Conservation (phyloP, 306 rosid genomes). For the Fragaria nilgerrensis region DNA sequence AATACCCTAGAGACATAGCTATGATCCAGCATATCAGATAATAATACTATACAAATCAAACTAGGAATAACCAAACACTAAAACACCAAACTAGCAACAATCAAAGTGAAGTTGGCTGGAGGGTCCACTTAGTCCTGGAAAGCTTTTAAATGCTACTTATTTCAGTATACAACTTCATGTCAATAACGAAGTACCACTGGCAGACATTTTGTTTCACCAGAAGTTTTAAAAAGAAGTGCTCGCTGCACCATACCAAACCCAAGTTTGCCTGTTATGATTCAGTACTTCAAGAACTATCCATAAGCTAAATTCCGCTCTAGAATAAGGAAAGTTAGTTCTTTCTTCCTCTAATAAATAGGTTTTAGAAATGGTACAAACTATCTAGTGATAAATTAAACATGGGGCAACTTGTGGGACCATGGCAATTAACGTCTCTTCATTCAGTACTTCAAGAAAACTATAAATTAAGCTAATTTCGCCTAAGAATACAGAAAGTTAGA, state of each 20-base stretch:
- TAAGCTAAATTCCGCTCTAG: neutral
- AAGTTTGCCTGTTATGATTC: neutral
- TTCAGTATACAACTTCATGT: neutral
- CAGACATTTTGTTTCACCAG: neutral
- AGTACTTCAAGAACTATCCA: neutral
- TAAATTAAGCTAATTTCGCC: neutral
- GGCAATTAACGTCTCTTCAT: neutral
- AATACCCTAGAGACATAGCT: neutral
- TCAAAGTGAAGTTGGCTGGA: neutral
- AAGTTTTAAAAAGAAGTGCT: neutral
- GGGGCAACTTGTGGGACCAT: constrained; percentile 4
- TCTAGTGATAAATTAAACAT: neutral
- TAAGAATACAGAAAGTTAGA: neutral
- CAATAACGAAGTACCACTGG: neutral
- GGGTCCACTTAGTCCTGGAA: neutral
- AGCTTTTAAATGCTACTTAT: neutral
- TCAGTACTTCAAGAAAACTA: neutral
- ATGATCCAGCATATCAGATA: neutral
- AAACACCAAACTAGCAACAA: neutral
- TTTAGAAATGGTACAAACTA: neutral
- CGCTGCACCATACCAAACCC: neutral
- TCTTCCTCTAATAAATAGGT: neutral
- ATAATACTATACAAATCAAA: neutral
- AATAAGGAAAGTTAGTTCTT: neutral
- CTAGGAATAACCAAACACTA: neutral